Base-by-base conservation (phyloP, 1,284 basidiomycete species). In the Vanrija pseudolonga region DNA sequence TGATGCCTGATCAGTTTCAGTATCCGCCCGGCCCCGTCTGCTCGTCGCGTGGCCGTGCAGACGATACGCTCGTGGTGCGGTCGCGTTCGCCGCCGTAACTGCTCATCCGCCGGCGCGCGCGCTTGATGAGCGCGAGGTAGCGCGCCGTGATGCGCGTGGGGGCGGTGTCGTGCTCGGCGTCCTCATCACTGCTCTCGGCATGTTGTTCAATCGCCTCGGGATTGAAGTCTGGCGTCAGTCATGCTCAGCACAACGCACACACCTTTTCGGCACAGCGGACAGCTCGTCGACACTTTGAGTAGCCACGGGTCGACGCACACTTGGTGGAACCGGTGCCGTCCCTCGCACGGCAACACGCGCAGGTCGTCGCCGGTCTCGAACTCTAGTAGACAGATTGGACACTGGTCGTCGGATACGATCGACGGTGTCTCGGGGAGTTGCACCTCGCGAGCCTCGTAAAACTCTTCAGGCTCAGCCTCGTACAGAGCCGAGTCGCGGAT, bases 281-380 rank as follows among this genome's bases (percentile, higher is more conserved):
- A 96, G 46, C 88, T 88, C 57, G 85, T 86, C 0, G 90, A 91
- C n/a, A 94, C 81, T 63, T 91, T 85, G 39, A 95, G 80, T 44
- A 96, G 77, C 75, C 72, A 79, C 57, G 70, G 78, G 71, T 77
- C 74, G 19, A 77, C 73, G 48, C 73, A 74, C 8, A 58, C 62
- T 66, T 87, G 84, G 68, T 96, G 92, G 79, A 94, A 96, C 51
- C 84, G 81, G 71, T 96, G 92, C 61, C 87, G 84, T 43, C 87
- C 88, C 68, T 90, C 88, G 73, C 92, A 96, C 0, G 92, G 92
- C 52, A 96, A 77, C 36, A 94, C 82, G 28, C 92, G 84, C 17
- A 95, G 76, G 71, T 94, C 89, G 68, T 96, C 92, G 6, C 90
- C 92, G 59, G 89, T 87, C 72, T 93, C 88, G 67, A 96, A 96